Conservation (phyloP, 768 basidiomycete genomes). For the Pleurotus pulmonarius region DNA sequence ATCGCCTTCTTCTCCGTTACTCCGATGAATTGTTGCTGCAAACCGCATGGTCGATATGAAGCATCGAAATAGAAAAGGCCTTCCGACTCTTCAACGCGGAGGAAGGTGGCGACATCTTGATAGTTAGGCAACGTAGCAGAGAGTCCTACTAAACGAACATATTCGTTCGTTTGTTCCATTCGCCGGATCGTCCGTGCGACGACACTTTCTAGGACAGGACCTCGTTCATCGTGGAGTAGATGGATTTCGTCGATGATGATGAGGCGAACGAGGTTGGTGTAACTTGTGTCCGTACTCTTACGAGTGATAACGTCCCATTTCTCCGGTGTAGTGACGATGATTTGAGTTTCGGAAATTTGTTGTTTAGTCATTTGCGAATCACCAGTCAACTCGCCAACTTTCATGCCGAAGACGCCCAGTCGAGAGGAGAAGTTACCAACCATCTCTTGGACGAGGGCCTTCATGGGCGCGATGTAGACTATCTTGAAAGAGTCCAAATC, state of each 20-base stretch:
- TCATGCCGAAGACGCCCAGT: constrained; percentile 66
- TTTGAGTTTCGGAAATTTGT: constrained; percentile 94
- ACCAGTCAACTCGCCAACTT: constrained; percentile 93
- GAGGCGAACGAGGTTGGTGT: constrained; percentile 93
- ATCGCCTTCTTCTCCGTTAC: constrained; percentile 99
- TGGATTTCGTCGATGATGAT: constrained; percentile 99
- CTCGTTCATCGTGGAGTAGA: constrained; percentile 94
- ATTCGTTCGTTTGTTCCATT: constrained; percentile 93
- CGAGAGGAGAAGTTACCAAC: constrained; percentile 90
- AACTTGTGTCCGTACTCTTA: constrained; percentile 94
- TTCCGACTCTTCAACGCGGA: constrained; percentile 87
- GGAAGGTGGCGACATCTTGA: constrained; percentile 95
- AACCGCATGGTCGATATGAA: constrained; percentile 87
- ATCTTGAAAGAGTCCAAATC: constrained; percentile 93
- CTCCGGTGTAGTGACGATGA: constrained; percentile 98
- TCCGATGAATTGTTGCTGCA: constrained; percentile 96
- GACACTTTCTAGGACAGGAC: constrained; percentile 91
- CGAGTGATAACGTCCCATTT: constrained; percentile 99
- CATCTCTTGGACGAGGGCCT: constrained; percentile 98
- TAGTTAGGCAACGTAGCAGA: constrained; percentile 99
- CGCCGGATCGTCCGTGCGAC: constrained; percentile 85
- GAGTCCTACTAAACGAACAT: constrained; percentile 90
- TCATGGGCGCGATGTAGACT: constrained; percentile 98
- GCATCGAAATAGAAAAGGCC: constrained; percentile 98
- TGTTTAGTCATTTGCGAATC: constrained; percentile 98